phyloP scores from a whole-genome alignment of 495 filamentous ascomycete species.

The Talaromyces wortmannii region DNA sequence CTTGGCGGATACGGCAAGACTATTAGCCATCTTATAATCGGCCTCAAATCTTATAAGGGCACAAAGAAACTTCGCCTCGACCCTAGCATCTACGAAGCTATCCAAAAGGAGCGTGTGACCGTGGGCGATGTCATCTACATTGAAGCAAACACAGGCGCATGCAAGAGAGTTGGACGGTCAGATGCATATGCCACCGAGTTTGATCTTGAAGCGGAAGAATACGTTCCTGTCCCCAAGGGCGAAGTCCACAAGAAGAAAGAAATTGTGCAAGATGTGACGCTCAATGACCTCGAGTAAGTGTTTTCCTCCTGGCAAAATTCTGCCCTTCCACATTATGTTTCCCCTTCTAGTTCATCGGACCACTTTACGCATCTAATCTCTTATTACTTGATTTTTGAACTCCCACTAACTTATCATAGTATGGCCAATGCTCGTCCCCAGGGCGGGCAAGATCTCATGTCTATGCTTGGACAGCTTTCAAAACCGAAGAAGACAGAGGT shows the following conservation, averaged over 20 bases:
- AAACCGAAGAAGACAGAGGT: constrained; percentile 99
- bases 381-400: not conserved
- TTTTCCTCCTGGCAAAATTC: too few species aligned
- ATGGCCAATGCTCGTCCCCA: constrained; percentile 91
- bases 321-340: too few species aligned
- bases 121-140: constrained; percentile 98
- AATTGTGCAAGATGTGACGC: constrained; percentile 96
- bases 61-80: constrained; percentile 96
- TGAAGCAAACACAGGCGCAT: constrained; percentile 94
- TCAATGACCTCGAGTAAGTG: constrained; percentile 75
- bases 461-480: constrained; percentile 99
- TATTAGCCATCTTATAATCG: constrained; percentile 83
- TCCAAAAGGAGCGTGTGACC: constrained; percentile 94
- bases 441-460: constrained; percentile 98
- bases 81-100: constrained; percentile 96
- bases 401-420: constrained; percentile 2
- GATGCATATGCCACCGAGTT: constrained; percentile 98
- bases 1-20: constrained; percentile 91
- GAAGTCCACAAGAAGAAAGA: constrained; percentile 99
- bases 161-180: constrained; percentile 89
- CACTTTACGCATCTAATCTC: not conserved
- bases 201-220: constrained; percentile 96
- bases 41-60: constrained; percentile 82
- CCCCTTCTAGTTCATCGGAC: too few species aligned
- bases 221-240: constrained; percentile 96